Base-by-base conservation (phyloP, 495 filamentous ascomycete species). In the Trichoderma reesei region DNA sequence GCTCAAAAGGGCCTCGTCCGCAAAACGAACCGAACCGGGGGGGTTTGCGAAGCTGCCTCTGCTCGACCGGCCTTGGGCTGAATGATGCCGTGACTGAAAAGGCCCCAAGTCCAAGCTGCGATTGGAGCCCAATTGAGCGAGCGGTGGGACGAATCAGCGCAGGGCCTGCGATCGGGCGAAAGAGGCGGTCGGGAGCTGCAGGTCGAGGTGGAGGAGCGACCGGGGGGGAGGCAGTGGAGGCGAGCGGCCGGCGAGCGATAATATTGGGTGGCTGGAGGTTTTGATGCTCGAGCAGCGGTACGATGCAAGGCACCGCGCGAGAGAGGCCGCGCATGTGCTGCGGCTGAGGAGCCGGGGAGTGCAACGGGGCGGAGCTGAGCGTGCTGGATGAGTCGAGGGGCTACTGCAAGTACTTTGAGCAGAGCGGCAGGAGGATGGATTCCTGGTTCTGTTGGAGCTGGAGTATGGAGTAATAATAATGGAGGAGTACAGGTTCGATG, bases 161-260 rank as follows among this genome's bases (percentile, higher is more conserved):
- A 34, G 51, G 16, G 51, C 51, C 51, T 56, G 51, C 51, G 51
- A 56, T 33, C 26, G 51, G 34, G 14, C 51, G 11, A 56, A 26
- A 56, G 51, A 56, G 51, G 51, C 51, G 51, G 51, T 56, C 51
- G 51, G 46, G 51, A 56, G 51, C 51, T 56, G 51, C 51, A 56
- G 51, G 51, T 56, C 51, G 51, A 13, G 51, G 51, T 56, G 51
- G 51, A 56, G 51, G 51, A 56, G 51, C 51, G 26, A 26, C 26
- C 0, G 26, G 26, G 26, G 26, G 26, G 26, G 26, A 26, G 26
- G 26, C 11, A 36, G 51, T 56, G 51, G 51, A 56, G 51, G 51
- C 51, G 26, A 11, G 26, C 14, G 34, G 51, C 5, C 26, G 13
- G 51, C 51, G 33, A 10, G 7, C 51, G 26, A 34, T 20, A 56